Conservation (phyloP, 2,329 filamentous ascomycete genomes). For the Ophiostoma himal-ulmi region DNA sequence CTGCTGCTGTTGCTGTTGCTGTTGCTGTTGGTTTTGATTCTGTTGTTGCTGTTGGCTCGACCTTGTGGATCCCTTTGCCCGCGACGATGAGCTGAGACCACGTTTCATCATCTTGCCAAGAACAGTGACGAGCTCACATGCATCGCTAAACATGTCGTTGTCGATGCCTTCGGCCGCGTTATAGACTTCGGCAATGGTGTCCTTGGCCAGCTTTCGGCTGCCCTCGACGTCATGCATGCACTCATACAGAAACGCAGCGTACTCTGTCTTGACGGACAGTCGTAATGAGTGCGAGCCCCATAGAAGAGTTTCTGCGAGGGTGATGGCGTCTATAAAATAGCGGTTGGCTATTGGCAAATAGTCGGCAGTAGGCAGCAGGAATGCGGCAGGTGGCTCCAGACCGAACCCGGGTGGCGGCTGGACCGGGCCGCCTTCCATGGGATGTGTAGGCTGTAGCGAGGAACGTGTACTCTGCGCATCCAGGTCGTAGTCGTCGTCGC, state of each 20-base stretch:
- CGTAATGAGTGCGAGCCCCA: conserved; percentile 86
- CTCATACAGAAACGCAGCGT: conserved; percentile 88
- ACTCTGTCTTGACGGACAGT: conserved; percentile 85
- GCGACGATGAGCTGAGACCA: conserved; percentile 19
- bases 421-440: conserved; percentile 55
- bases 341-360: conserved; percentile 77
- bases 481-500: conserved; percentile 34
- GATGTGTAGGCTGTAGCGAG: conserved; percentile 45
- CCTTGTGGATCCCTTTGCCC: conserved; percentile 10
- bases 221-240: conserved; percentile 76
- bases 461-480: conserved; percentile 36
- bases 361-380: conserved; percentile 71
- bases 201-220: conserved; percentile 70
- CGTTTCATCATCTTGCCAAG: conserved; percentile 72
- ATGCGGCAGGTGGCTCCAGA: conserved; percentile 54
- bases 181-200: conserved; percentile 85
- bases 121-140: conserved; percentile 78
- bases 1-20: background rate
- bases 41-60: background rate
- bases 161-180: conserved; percentile 88
- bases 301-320: conserved; percentile 67
- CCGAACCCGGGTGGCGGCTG: conserved; percentile 51
- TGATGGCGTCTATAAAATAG: conserved; percentile 72
- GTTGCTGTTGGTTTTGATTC: background rate
- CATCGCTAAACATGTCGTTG: conserved; percentile 90